Base-by-base conservation (phyloP, 164 flowering plant species). In the Nelumbo lutea region DNA sequence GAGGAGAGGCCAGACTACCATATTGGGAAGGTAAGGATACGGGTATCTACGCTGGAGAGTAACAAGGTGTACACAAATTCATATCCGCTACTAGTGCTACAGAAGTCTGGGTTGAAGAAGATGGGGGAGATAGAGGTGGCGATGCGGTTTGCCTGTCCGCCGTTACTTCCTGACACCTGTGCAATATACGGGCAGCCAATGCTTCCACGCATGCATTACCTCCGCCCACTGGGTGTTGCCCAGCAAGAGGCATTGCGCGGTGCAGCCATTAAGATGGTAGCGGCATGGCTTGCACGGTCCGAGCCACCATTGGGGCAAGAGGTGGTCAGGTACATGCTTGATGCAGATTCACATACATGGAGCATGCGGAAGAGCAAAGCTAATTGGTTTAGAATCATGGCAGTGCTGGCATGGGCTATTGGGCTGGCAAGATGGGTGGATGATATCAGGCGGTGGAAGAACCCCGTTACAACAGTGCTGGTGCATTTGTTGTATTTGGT, bases 41-140 rank as follows among this genome's bases (percentile, higher is more conserved):
- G 99, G 0, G 87, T 96, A 7, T 93, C 99, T 1, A 87, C 97
- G 1, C 71, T 96, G 47, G 97, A 93, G 86, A 90, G 86, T 66
- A 92, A 93, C 82, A 85, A 79, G 73, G 93, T 90, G 59, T 93
- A 93, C 64, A 86, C 87, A 1, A 86, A 76, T 76, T 88, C 97
- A 7, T 96, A 93, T 52, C 99, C 99, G 0, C 67, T 96, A 61
- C 61, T 90, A 72, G 90, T 87, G 10, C 70, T 96, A 41, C 43
- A 60, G 9, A 59, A 86, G 5, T 72, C 80, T 6, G 98, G 99
- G 65, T 64, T 90, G 80, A 93, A 89, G 85, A 96, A 90, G 74
- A 96, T 93, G 98, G 99, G 99, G 4, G 98, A 96, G 79, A 82
- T 96, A 7, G 98, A 96, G 78, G 2, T 96, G 11, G 98, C 96